Evolutionary conservation across 306 rosid species (phyloP).

Genomic region (Urtica urens): DNA sequence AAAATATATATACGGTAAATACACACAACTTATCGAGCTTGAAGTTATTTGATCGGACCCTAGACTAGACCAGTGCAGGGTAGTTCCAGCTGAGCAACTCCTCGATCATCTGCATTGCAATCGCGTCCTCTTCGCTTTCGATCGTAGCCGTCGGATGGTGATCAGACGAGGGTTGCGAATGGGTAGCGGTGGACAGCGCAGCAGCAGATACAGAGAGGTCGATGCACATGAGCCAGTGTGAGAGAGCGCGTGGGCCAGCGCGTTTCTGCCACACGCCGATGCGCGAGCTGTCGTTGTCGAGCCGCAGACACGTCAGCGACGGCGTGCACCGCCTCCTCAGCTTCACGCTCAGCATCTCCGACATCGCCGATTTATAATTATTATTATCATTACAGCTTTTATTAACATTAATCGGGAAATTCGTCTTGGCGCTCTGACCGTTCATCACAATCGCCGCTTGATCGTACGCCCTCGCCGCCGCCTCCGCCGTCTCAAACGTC

Average conservation of each 20-base stretch:
- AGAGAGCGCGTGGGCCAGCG: constrained; percentile 53
- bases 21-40: neutral
- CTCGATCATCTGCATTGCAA: constrained; percentile 93
- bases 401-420: constrained; percentile 35
- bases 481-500: constrained; percentile 96
- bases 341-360: constrained; percentile 80
- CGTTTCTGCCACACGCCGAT: constrained; percentile 97
- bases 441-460: constrained; percentile 93
- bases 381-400: neutral
- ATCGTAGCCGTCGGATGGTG: neutral
- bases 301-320: constrained; percentile 82
- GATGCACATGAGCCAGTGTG: constrained; percentile 90
- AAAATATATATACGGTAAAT: too few species aligned
- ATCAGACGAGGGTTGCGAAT: neutral
- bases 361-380: constrained; percentile 32
- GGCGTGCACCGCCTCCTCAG: constrained; percentile 85
- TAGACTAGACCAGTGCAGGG: neutral
- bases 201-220: constrained; percentile 31
- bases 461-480: constrained; percentile 94
- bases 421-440: constrained; percentile 92
- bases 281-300: constrained; percentile 84
- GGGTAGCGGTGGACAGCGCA: neutral
- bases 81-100: constrained; percentile 82
- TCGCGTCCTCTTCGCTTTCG: constrained; percentile 57
- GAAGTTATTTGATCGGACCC: too few species aligned